Evolutionary conservation across 2,329 filamentous ascomycete species (phyloP).

Genomic region (Aspergillus amoenus): DNA sequence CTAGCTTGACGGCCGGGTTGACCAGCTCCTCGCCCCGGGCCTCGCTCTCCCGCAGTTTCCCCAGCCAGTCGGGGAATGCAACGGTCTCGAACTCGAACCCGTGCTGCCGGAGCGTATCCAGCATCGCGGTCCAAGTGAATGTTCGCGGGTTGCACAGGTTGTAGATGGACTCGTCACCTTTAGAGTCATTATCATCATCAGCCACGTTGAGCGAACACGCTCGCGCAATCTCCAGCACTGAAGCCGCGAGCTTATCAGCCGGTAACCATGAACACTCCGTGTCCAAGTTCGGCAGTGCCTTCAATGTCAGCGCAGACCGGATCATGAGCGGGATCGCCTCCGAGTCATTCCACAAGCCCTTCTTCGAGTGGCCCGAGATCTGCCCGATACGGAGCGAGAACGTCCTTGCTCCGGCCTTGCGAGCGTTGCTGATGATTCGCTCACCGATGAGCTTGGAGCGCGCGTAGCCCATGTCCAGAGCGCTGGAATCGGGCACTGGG

Average conservation of each 20-base stretch:
- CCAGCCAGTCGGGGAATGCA: slow-evolving; percentile 34
- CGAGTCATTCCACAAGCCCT: slow-evolving; percentile 35
- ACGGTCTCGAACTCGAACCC: slow-evolving; percentile 39
- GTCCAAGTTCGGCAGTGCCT: slow-evolving; percentile 25
- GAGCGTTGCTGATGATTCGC: slow-evolving; percentile 29
- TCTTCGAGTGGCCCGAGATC: slow-evolving; percentile 34
- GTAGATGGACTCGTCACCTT: slow-evolving; percentile 27
- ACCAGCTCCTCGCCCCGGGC: slow-evolving; percentile 24
- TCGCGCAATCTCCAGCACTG: slow-evolving; percentile 27
- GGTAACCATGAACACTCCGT: slow-evolving; percentile 33
- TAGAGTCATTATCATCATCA: background rate
- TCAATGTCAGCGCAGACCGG: slow-evolving; percentile 29
- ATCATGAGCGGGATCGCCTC: slow-evolving; percentile 36
- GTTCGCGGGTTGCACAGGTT: slow-evolving; percentile 29
- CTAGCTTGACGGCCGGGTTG: slow-evolving; percentile 35
- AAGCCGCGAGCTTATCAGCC: slow-evolving; percentile 28
- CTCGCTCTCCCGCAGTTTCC: slow-evolving; percentile 30
- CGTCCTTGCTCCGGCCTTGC: slow-evolving; percentile 22
- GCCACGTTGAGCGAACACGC: slow-evolving; percentile 11
- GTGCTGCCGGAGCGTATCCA: slow-evolving; percentile 27
- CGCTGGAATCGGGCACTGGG: slow-evolving; percentile 16
- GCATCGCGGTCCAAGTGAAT: slow-evolving; percentile 38
- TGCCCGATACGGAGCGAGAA: slow-evolving; percentile 37
- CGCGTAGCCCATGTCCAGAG: slow-evolving; percentile 32
- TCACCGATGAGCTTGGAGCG: slow-evolving; percentile 36